Percentiles rank a stretch among this genome's conserved stretches.
These are phyloP conservation scores for Rosa multiflora DNA, from an alignment of 306 rosid species.

Conservation along the genomic window DNA sequence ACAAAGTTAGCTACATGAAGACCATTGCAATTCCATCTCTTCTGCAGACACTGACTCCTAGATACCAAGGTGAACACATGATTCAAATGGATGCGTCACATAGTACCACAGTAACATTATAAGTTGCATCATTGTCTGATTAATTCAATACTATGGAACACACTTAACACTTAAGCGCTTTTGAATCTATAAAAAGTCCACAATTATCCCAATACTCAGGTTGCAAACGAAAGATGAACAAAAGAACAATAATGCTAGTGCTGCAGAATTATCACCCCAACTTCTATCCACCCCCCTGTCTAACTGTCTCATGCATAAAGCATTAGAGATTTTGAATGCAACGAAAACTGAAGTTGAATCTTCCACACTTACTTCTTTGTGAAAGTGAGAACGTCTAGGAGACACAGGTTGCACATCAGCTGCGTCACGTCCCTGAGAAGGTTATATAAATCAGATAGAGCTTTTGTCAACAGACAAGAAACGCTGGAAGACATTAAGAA, in stretches of 20 bases:
- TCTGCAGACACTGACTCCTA: neutral
- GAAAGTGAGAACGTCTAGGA: slow-evolving; percentile 17
- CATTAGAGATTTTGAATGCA: neutral
- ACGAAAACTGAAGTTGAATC: slow-evolving; percentile 27
- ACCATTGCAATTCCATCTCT: neutral
- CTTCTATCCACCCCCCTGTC: neutral
- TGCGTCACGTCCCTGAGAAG: slow-evolving; percentile 28
- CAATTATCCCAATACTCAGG: neutral
- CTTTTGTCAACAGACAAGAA: slow-evolving; percentile 19
- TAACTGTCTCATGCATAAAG: neutral
- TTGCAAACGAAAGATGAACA: neutral
- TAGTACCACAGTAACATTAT: neutral
- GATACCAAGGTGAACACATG: neutral
- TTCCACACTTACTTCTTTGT: slow-evolving; percentile 40
- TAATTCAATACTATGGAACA: neutral
- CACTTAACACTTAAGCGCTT: neutral
- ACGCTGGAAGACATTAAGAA: slow-evolving; percentile 11
- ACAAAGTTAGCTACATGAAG: neutral
- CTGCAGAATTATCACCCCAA: slow-evolving; percentile 2
- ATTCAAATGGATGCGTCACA: neutral
- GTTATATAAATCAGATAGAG: slow-evolving; percentile 15
- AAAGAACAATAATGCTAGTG: neutral
- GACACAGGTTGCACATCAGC: slow-evolving; percentile 26
- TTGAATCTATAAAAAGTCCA: neutral
- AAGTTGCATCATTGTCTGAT: neutral